These are phyloP conservation scores for Yarrowia galli DNA, from an alignment of 1,139 yeast species.

Conservation along the genomic window DNA sequence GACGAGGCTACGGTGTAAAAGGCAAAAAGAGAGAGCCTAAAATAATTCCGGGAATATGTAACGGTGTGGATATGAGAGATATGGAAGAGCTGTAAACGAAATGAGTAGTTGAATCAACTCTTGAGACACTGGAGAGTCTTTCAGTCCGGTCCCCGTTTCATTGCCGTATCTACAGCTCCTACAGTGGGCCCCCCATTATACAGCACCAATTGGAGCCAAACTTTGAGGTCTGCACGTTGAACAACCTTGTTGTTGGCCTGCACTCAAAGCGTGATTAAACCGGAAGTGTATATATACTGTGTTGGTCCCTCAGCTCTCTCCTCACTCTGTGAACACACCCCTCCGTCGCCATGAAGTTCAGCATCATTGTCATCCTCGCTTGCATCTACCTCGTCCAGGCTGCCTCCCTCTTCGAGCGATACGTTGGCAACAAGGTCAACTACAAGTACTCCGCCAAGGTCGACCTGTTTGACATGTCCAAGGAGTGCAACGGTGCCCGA, in stretches of 20 bases:
- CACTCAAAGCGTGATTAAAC: conserved; percentile 35
- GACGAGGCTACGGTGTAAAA: conserved; percentile 27
- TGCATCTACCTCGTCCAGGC: conserved; percentile 38
- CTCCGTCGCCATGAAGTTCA: conserved; percentile 37
- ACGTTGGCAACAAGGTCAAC: conserved; percentile 39
- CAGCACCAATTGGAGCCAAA: not conserved
- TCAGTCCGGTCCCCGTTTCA: not conserved
- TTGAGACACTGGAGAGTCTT: not conserved
- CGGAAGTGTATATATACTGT: conserved; percentile 31
- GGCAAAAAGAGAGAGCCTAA: not conserved
- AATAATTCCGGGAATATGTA: not conserved
- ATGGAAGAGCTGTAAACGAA: not conserved
- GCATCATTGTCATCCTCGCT: conserved; percentile 36
- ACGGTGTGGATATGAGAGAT: not conserved
- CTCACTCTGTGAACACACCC: conserved; percentile 12
- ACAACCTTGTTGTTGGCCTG: conserved; percentile 21
- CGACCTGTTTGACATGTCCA: conserved; percentile 32
- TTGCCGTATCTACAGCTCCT: not conserved
- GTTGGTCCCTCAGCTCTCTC: not conserved
- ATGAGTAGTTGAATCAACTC: not conserved
- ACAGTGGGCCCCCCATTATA: conserved; percentile 1
- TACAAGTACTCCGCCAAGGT: conserved; percentile 39
- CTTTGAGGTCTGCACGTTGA: conserved; percentile 16
- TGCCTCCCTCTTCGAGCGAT: conserved; percentile 37
- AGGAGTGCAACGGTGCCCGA: conserved; percentile 36